Conservation (phyloP, 306 rosid genomes). For the Castanea sativa region DNA sequence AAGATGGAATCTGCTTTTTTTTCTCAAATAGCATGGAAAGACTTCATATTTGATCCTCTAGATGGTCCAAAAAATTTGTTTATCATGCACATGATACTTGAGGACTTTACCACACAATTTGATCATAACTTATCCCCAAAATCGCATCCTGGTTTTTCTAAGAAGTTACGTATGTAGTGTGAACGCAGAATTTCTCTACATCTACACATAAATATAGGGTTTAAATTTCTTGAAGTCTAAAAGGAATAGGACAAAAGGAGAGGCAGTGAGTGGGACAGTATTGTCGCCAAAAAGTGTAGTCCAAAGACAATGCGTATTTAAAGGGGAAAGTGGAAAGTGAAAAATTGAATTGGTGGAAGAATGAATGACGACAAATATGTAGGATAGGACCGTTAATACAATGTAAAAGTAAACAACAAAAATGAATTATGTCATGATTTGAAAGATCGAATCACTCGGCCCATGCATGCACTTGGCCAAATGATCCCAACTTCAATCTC, state of each 20-base stretch:
- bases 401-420: too few relatives aligned
- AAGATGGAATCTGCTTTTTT: too few relatives aligned
- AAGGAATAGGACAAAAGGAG: background rate
- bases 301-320: background rate
- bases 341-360: background rate
- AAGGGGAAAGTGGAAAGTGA: background rate
- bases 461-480: too few relatives aligned
- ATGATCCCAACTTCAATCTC: too few relatives aligned
- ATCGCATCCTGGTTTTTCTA: background rate
- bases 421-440: too few relatives aligned
- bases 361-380: background rate
- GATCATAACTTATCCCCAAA: background rate
- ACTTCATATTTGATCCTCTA: background rate
- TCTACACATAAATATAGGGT: background rate
- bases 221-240: background rate
- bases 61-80: background rate
- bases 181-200: too few relatives aligned
- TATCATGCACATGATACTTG: too few relatives aligned
- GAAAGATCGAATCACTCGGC: too few relatives aligned
- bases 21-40: background rate
- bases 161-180: background rate
- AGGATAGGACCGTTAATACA: too few relatives aligned
- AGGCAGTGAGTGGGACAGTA: conserved; percentile 7
- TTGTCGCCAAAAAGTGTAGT: conserved; percentile 1
- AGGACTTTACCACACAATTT: too few relatives aligned